phyloP scores from a whole-genome alignment of 202 grass and related monocot species.

The Saccharum hybrid region DNA sequence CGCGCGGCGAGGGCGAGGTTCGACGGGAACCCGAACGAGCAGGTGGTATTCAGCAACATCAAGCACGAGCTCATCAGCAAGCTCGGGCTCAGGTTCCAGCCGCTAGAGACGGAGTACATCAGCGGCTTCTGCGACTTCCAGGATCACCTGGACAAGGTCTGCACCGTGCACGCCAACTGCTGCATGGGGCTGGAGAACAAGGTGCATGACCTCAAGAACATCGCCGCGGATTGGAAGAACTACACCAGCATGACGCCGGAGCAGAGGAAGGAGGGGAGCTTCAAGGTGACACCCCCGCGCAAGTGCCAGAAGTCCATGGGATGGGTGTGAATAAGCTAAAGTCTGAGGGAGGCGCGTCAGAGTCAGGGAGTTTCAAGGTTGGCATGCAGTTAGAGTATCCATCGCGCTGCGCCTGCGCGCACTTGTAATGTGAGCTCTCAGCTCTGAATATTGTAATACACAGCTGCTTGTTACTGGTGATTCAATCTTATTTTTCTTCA shows the following conservation, averaged over 20 bases:
- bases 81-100: constrained; percentile 43
- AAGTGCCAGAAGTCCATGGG: constrained; percentile 12
- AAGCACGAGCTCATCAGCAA: constrained; percentile 44
- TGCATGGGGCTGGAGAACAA: constrained; percentile 60
- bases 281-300: constrained; percentile 41
- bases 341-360: not conserved
- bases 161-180: constrained; percentile 67
- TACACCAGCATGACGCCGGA: constrained; percentile 41
- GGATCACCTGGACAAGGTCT: constrained; percentile 41
- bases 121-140: constrained; percentile 58
- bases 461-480: no score
- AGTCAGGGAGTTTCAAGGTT: not conserved
- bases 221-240: constrained; percentile 53
- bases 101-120: constrained; percentile 46
- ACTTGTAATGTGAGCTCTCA: not conserved
- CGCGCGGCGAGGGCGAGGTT: constrained; percentile 41
- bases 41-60: constrained; percentile 50
- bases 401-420: not conserved
- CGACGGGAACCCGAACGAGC: constrained; percentile 30
- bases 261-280: constrained; percentile 2
- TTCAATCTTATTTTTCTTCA: no score
- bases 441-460: no score
- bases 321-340: no score
- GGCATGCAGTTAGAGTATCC: not conserved
- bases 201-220: constrained; percentile 51